A percentile compares a stretch with the other conserved stretches of the same genome.
phyloP scores from a whole-genome alignment of 768 basidiomycete genomes.

The Podaxis rugospora region DNA sequence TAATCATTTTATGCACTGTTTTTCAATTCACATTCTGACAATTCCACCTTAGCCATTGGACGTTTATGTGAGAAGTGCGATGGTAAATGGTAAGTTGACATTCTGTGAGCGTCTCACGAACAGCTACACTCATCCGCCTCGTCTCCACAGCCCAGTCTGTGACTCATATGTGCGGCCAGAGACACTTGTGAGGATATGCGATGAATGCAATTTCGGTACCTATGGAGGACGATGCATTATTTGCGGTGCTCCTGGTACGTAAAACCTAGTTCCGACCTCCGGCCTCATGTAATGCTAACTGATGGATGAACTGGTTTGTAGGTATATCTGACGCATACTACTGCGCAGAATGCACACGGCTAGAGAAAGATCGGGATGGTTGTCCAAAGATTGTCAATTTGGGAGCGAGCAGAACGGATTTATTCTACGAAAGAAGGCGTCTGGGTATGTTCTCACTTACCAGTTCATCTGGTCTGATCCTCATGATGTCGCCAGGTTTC shows the following conservation, averaged over 20 bases:
- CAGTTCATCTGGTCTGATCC: background rate
- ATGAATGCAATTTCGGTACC: conserved; percentile 99
- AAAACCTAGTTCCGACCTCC: background rate
- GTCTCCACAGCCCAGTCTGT: conserved; percentile 77
- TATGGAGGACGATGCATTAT: conserved; percentile 98
- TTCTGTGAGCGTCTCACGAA: background rate
- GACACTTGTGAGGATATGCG: conserved; percentile 96
- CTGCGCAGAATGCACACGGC: conserved; percentile 93
- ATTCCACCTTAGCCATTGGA: conserved; percentile 71
- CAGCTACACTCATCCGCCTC: background rate
- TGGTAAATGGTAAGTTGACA: conserved; percentile 84
- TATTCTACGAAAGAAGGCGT: conserved; percentile 88
- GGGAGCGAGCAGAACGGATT: conserved; percentile 88
- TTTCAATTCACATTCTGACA: background rate
- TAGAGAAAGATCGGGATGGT: conserved; percentile 97
- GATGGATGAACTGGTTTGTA: conserved; percentile 22
- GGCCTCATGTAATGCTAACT: background rate
- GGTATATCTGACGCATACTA: conserved; percentile 99
- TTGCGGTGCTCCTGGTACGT: conserved; percentile 88
- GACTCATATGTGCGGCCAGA: conserved; percentile 99
- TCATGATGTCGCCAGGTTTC: conserved; percentile 43
- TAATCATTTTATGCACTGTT: background rate
- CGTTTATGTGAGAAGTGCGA: conserved; percentile 99
- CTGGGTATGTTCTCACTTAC: conserved; percentile 49
- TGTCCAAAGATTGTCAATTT: conserved; percentile 98